Base-by-base conservation (phyloP, 2,329 filamentous ascomycete species). In the Aspergillus sp. region DNA sequence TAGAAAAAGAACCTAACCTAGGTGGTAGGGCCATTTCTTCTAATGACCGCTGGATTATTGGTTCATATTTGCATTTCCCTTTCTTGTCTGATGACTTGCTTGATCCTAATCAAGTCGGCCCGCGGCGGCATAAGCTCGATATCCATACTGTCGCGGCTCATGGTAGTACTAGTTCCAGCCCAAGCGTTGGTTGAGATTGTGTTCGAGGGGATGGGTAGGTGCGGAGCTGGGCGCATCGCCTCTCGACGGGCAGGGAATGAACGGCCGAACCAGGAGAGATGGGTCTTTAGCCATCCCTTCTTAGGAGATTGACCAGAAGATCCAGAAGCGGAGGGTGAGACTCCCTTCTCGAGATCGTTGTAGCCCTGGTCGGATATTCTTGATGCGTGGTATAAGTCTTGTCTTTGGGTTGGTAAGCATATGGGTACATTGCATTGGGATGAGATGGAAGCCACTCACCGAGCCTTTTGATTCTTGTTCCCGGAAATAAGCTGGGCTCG, bases 31-130 rank as follows among this genome's bases (percentile, higher is more conserved):
- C n/a, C 11, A 34, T 20, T 17, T 48, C 33, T 37, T n/a, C 34
- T n/a, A n/a, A n/a, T n/a, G n/a, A n/a, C 3, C 12, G 15, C 6
- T 37, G 12, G 34, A 37, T 5, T 37, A 37, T n/a, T 37, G 34
- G 5, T 7, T 63, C 51, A 68, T n/a, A 60, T 22, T 9, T 66
- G 61, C 37, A 68, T 12, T 60, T 72, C 68, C 19, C 66, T 71
- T 56, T 72, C 65, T 60, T 74, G 72, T 40, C 61, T 66, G 40
- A 74, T 72, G 3, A 72, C 68, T 48, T 70, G 71, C 57, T 69
- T 71, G 5, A 74, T 64, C 34, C 65, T 67, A 49, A 74, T 74
- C 30, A 66, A 66, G 15, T 65, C 65, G 12, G 59, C 60, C 27
- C 37, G 56, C 5, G 34, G 27, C n/a, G 61, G 54, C 2, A 53